Conservation (phyloP, 164 flowering plant genomes). For the Vitis rotundifolia region DNA sequence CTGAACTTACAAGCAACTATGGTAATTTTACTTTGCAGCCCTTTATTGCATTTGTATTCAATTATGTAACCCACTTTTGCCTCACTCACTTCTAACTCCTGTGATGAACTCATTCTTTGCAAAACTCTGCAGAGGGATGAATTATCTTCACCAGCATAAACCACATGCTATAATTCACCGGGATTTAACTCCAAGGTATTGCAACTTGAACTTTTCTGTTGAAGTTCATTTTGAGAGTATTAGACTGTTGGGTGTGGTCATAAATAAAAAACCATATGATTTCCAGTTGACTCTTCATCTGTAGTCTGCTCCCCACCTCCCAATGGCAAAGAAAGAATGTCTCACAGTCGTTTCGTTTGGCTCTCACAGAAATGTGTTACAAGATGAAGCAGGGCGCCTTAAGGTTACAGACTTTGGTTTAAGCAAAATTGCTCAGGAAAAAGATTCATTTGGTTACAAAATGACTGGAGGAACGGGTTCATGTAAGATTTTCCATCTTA, state of each 20-base stretch:
- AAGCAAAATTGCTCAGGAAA: slow-evolving; percentile 58
- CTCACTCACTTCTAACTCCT: neutral
- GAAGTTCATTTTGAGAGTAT: neutral
- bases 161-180: slow-evolving; percentile 64
- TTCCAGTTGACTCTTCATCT: neutral
- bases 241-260: neutral
- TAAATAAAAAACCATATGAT: neutral
- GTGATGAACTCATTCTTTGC: neutral
- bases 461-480: slow-evolving; percentile 75
- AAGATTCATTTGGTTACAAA: slow-evolving; percentile 51
- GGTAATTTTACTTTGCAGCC: too few relatives aligned
- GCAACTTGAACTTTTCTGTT: neutral
- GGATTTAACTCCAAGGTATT: slow-evolving; percentile 66
- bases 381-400: slow-evolving; percentile 53
- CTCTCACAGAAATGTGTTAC: slow-evolving; percentile 51
- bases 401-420: slow-evolving; percentile 66
- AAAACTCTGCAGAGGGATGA: slow-evolving; percentile 57
- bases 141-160: slow-evolving; percentile 68
- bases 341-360: neutral
- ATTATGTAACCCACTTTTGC: neutral
- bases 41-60: neutral
- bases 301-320: too few relatives aligned
- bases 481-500: slow-evolving; percentile 30
- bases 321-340: neutral
- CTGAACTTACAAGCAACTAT: too few relatives aligned